phyloP scores from a whole-genome alignment of 192 early-diverging fungal genomes.

The Linnemannia elongata region DNA sequence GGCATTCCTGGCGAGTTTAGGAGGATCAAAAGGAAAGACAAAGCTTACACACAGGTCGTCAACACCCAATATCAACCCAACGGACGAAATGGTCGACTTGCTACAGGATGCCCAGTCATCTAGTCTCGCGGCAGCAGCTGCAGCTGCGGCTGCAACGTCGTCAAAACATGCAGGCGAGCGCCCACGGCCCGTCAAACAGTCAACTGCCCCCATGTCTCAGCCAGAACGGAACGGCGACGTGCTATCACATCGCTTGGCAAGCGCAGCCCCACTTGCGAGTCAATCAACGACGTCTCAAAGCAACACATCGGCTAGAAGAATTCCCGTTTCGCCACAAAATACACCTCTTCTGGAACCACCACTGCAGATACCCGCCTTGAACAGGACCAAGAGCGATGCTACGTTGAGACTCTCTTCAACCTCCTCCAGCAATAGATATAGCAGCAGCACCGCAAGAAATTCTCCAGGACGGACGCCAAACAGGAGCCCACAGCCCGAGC shows the following conservation, averaged over 20 bases:
- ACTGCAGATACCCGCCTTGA: constrained; percentile 19
- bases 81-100: constrained; percentile 49
- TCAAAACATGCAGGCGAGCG: neutral
- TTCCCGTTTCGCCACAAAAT: constrained; percentile 6
- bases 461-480: neutral
- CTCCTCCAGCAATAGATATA: neutral
- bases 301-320: neutral
- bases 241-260: constrained; percentile 10
- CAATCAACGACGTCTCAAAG: neutral
- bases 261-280: neutral
- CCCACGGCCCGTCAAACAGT: neutral
- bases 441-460: neutral
- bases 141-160: neutral
- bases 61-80: constrained; percentile 51
- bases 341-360: constrained; percentile 11
- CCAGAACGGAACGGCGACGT: constrained; percentile 36
- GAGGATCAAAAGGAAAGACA: neutral
- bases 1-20: constrained; percentile 27
- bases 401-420: neutral
- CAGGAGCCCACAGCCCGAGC: neutral
- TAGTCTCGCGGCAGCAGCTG: neutral
- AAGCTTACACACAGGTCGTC: constrained; percentile 39
- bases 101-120: constrained; percentile 52
- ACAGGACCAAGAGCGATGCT: neutral
- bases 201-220: neutral